These are phyloP conservation scores for Tolypocladium nubicola DNA, from an alignment of 2,329 filamentous ascomycete genomes.

Conservation along the genomic window DNA sequence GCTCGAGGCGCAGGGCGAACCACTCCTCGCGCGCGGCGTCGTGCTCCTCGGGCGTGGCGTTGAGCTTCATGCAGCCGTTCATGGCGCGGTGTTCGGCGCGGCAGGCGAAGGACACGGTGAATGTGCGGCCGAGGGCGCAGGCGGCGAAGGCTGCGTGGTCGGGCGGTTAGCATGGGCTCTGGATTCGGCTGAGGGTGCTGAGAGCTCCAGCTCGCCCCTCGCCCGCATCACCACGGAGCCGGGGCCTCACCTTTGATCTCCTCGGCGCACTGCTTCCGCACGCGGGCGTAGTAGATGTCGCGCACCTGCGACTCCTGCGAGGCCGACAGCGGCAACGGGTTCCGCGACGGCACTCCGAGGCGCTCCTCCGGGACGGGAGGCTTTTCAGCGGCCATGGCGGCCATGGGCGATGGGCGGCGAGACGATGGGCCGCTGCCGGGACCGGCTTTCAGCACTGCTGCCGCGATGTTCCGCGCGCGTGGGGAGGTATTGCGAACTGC, in stretches of 20 bases:
- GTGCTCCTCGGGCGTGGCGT: slow-evolving; percentile 75
- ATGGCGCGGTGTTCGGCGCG: slow-evolving; percentile 69
- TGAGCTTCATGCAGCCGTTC: slow-evolving; percentile 86
- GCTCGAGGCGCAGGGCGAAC: slow-evolving; percentile 69
- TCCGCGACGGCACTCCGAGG: slow-evolving; percentile 48
- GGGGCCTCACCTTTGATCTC: slow-evolving; percentile 59
- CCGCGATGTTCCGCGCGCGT: not conserved
- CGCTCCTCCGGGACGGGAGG: slow-evolving; percentile 23
- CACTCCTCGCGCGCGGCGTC: slow-evolving; percentile 88
- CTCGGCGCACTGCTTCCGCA: slow-evolving; percentile 62
- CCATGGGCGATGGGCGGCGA: slow-evolving; percentile 9
- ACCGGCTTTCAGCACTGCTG: not conserved
- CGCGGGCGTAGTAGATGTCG: slow-evolving; percentile 70
- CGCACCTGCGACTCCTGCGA: slow-evolving; percentile 74
- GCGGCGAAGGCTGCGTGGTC: slow-evolving; percentile 68
- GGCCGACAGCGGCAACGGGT: slow-evolving; percentile 74
- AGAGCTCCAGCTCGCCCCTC: not conserved
- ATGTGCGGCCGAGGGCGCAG: slow-evolving; percentile 76
- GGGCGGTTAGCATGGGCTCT: not conserved
- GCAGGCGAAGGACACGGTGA: slow-evolving; percentile 82
- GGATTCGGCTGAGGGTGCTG: not conserved
- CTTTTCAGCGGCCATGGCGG: slow-evolving; percentile 22
- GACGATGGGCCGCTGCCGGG: not conserved
- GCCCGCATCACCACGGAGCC: not conserved
- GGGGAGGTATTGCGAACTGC: not conserved